These are phyloP conservation scores for Amanita fuliginea DNA, from an alignment of 768 basidiomycete genomes.

Conservation along the genomic window DNA sequence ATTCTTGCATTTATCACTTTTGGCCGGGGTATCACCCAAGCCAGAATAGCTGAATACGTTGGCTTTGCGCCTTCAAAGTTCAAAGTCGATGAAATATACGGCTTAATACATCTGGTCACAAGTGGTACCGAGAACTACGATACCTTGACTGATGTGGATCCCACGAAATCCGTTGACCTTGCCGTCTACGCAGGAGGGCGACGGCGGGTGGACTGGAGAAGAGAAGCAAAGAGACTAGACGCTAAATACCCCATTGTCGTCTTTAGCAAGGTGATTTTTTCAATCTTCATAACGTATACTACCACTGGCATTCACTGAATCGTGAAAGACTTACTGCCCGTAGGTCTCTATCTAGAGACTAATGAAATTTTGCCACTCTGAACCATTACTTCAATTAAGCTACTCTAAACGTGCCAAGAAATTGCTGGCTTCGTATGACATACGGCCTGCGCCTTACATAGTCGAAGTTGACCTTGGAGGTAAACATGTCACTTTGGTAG, in stretches of 20 bases:
- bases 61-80: slow-evolving; percentile 13
- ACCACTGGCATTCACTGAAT: background rate
- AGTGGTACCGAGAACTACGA: slow-evolving; percentile 30
- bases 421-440: slow-evolving; percentile 48
- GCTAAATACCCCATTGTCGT: slow-evolving; percentile 55
- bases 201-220: slow-evolving; percentile 28
- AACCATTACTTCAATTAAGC: slow-evolving; percentile 19
- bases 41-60: slow-evolving; percentile 21
- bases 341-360: no score
- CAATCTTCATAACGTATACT: background rate
- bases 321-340: slow-evolving; percentile 60
- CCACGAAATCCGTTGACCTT: slow-evolving; percentile 36
- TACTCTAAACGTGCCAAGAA: slow-evolving; percentile 51
- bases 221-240: slow-evolving; percentile 30
- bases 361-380: no score
- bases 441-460: slow-evolving; percentile 54
- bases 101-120: slow-evolving; percentile 57
- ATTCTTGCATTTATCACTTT: slow-evolving; percentile 21
- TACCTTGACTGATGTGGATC: slow-evolving; percentile 32
- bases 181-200: slow-evolving; percentile 43
- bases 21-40: slow-evolving; percentile 15
- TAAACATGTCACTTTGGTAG: slow-evolving; percentile 14
- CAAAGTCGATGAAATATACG: slow-evolving; percentile 52
- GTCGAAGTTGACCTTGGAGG: slow-evolving; percentile 71
- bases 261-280: slow-evolving; percentile 67